Evolutionary conservation across 768 basidiomycete species (phyloP), one percentile per base, ranked within the genome.

Genomic region (Hericium coralloides): DNA sequence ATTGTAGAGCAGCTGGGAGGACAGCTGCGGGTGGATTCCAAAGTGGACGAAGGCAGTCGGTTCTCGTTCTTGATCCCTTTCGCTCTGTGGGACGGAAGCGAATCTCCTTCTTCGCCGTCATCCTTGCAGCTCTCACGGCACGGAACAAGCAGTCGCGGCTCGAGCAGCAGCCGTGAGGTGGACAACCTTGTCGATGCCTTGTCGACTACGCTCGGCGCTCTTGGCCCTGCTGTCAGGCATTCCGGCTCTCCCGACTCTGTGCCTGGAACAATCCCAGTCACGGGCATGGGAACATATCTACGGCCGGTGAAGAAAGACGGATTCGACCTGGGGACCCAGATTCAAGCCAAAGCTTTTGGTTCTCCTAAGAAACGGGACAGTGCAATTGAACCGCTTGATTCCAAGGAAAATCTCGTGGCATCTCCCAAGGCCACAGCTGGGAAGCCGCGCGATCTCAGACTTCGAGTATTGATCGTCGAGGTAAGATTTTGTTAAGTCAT

Each of bases 1-100:
- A 89, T 91, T 43, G 85, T 91, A 3, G 83, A 85, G 62, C 88
- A 89, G 59, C 76, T 91, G 1, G 84, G 82, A 0, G 90, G 89
- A 3, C 88, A 89, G 66, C 76, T 93, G 2, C 81, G 86, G 6
- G 88, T 89, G 3, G 86, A 90, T 57, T 90, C 87, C 0, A 77
- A 79, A 52, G 73, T 81, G n/a, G 76, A 74, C 48, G 68, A 78
- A 63, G 90, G 89, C 9, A 86, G 85, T 37, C 75, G 77, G 4
- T 91, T 92, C 72, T 87, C 84, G 1, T 84, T 86, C 69, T 70
- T 87, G 7, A 78, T 88, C 41, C 85, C 87, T 7, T 79, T 91
- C 59, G 69, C 78, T 1, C 65, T 85, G 2, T 69, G 68, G 12
- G 60, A 62, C 2, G 59, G 68, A 10, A 53, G 26, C n/a, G 53